Evolutionary conservation across 2,329 filamentous ascomycete genomes (phyloP).

Genomic region (Mycosphaerella arachidis): DNA sequence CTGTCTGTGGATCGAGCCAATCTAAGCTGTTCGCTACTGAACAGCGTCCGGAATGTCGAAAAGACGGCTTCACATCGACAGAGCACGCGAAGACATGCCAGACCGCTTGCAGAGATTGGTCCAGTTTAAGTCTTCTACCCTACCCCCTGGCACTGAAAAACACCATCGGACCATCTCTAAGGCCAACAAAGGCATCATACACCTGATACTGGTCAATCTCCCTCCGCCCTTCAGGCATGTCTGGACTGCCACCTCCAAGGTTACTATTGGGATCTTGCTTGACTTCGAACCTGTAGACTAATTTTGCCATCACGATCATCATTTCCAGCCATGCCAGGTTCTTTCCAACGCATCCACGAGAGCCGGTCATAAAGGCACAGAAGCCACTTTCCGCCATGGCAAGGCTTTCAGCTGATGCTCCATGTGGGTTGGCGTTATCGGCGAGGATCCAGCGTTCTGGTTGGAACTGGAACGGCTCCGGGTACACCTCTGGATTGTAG

Average conservation of each 20-base stretch:
- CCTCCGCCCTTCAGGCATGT: constrained; percentile 2
- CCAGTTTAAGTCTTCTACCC: too few species aligned
- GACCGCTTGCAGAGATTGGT: too few species aligned
- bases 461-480: constrained; percentile 26
- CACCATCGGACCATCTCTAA: constrained; percentile 21
- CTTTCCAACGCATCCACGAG: constrained; percentile 67
- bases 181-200: constrained; percentile 18
- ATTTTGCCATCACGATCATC: constrained; percentile 17
- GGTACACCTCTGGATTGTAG: constrained; percentile 30
- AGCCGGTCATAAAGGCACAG: constrained; percentile 67
- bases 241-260: constrained; percentile 8
- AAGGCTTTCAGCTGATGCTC: constrained; percentile 8
- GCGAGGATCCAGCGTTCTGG: constrained; percentile 32
- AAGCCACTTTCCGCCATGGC: constrained; percentile 60
- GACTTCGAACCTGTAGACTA: constrained; percentile 14
- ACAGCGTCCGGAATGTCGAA: too few species aligned
- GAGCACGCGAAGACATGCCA: too few species aligned
- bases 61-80: too few species aligned
- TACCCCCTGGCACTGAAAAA: constrained; percentile 4
- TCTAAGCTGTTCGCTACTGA: too few species aligned
- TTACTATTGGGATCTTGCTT: constrained; percentile 7
- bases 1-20: too few species aligned
- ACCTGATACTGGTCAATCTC: constrained; percentile 17
- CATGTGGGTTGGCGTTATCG: neutral
- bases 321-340: constrained; percentile 20